phyloP scores from a whole-genome alignment of 2,329 filamentous ascomycete genomes.

The Triangularia verruculosa region DNA sequence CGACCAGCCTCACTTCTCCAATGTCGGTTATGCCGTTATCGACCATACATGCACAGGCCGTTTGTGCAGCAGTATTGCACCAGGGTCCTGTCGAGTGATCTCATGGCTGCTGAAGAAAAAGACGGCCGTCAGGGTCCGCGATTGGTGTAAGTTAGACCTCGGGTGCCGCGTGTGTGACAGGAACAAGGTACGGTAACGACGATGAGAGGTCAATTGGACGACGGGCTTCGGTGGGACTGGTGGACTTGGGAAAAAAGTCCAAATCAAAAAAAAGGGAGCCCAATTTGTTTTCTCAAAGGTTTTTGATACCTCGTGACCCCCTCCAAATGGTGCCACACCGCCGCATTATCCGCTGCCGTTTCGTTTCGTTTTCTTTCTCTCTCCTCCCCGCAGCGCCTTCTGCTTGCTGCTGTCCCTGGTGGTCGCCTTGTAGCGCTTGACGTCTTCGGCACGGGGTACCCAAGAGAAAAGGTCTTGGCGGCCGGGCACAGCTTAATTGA shows the following conservation, averaged over 20 bases:
- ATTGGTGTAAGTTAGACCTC: conserved; percentile 11
- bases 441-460: neutral
- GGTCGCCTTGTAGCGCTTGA: conserved; percentile 3
- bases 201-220: conserved; percentile 1
- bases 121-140: neutral
- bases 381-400: neutral
- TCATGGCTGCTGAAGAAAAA: conserved; percentile 17
- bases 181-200: neutral
- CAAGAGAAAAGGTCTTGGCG: conserved; percentile 20
- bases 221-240: neutral
- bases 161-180: conserved; percentile 20
- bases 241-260: conserved; percentile 9
- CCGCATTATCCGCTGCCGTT: conserved; percentile 14
- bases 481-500: conserved; percentile 25
- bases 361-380: neutral
- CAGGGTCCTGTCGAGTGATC: conserved; percentile 20
- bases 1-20: conserved; percentile 23
- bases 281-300: conserved; percentile 12
- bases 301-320: conserved; percentile 25
- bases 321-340: conserved; percentile 25
- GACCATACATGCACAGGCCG: neutral
- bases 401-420: neutral
- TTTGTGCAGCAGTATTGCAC: conserved; percentile 20
- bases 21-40: neutral
- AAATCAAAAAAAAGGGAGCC: conserved; percentile 17